phyloP scores from a whole-genome alignment of 2,329 filamentous ascomycete species.

The Cladosporium sp. region DNA sequence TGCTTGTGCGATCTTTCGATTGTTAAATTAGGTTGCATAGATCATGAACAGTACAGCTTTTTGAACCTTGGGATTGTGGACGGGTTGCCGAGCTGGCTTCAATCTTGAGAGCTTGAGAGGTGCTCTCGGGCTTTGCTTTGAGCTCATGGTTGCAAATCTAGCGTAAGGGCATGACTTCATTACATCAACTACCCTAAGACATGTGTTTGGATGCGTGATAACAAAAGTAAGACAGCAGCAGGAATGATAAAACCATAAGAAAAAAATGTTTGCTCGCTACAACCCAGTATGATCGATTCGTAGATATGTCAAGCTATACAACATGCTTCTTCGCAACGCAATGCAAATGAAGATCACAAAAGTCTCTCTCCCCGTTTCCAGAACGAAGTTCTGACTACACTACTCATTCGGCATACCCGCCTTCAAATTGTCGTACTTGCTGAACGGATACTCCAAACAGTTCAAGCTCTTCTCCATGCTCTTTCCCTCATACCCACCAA shows the following conservation, averaged over 20 bases:
- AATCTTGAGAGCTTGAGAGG: not conserved
- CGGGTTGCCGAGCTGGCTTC: not conserved
- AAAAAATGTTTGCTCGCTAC: not conserved
- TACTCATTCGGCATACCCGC: conserved; percentile 38
- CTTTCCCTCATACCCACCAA: conserved; percentile 36
- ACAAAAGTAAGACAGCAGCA: not conserved
- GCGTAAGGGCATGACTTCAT: not conserved
- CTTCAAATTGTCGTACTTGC: conserved; percentile 55
- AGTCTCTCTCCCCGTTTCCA: not conserved
- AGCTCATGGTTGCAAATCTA: not conserved
- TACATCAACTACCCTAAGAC: not conserved
- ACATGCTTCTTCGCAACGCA: not conserved
- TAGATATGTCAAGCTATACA: not conserved
- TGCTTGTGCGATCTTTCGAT: not conserved
- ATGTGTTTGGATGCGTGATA: not conserved
- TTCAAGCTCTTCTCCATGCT: conserved; percentile 50
- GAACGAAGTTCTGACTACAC: not conserved
- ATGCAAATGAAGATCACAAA: not conserved
- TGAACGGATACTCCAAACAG: conserved; percentile 51
- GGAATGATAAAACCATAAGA: not conserved
- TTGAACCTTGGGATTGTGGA: not conserved
- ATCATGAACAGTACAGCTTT: not conserved
- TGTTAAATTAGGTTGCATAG: not conserved
- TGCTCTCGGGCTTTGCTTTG: not conserved
- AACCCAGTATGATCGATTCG: not conserved